Conservation (phyloP, 495 filamentous ascomycete species). For the Neurospora africana region DNA sequence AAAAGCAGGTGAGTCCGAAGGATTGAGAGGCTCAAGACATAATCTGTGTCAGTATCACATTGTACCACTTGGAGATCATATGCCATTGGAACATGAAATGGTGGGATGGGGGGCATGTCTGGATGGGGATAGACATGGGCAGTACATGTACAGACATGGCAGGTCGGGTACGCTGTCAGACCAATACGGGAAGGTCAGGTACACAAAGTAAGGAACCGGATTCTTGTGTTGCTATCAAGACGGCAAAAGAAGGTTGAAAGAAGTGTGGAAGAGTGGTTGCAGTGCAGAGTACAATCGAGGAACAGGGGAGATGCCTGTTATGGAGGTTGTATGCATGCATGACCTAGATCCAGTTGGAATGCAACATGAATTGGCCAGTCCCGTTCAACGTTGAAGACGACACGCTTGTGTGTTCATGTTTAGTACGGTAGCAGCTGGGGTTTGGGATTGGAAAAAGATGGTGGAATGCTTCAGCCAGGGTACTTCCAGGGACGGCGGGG, state of each 20-base stretch:
- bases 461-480: not conserved
- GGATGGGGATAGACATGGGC: not conserved
- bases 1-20: not conserved
- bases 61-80: not conserved
- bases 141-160: not conserved
- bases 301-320: not conserved
- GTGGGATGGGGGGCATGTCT: not conserved
- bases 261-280: not conserved
- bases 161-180: not conserved
- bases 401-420: not conserved
- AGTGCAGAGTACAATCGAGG: not conserved
- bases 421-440: not conserved
- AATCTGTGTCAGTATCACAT: not conserved
- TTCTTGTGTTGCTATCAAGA: not conserved
- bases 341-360: not conserved
- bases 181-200: not conserved
- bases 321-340: not conserved
- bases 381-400: not conserved
- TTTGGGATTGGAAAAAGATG: not conserved
- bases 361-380: not conserved
- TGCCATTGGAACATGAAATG: not conserved
- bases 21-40: not conserved
- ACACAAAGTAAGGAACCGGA: not conserved
- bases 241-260: not conserved
- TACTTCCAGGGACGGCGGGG: not conserved